These are phyloP conservation scores for Mycocalia duriaeana DNA, from an alignment of 1,284 basidiomycete genomes.

Conservation along the genomic window DNA sequence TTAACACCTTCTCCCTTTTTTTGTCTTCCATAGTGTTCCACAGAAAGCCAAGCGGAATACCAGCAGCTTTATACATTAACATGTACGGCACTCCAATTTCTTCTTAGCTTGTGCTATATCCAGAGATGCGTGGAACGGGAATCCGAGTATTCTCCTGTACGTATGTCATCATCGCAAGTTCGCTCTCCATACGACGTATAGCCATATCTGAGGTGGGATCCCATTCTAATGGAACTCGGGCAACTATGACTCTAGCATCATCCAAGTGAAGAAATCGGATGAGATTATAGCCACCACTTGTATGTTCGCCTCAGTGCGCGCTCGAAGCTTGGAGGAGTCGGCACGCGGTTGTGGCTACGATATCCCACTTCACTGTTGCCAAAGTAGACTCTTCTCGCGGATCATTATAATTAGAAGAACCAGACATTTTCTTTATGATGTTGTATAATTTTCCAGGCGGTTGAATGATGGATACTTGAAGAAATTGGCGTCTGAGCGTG, in stretches of 20 bases:
- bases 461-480: too few relatives aligned
- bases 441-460: too few relatives aligned
- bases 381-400: too few relatives aligned
- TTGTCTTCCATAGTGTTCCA: conserved; percentile 14
- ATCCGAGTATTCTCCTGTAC: conserved; percentile 1
- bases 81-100: too few relatives aligned
- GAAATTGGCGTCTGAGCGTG: too few relatives aligned
- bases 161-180: conserved; percentile 4
- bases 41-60: conserved; percentile 8
- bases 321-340: too few relatives aligned
- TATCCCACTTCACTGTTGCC: too few relatives aligned
- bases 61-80: conserved; percentile 3
- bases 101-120: neutral
- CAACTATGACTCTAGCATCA: conserved; percentile 2
- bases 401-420: too few relatives aligned
- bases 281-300: conserved; percentile 3
- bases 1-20: conserved; percentile 10
- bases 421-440: too few relatives aligned
- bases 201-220: neutral
- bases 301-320: neutral
- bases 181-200: neutral
- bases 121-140: neutral
- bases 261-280: conserved; percentile 7
- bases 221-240: neutral
- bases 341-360: too few relatives aligned